phyloP scores from a whole-genome alignment of 1,284 basidiomycete species.

The Jaminaea rosea region DNA sequence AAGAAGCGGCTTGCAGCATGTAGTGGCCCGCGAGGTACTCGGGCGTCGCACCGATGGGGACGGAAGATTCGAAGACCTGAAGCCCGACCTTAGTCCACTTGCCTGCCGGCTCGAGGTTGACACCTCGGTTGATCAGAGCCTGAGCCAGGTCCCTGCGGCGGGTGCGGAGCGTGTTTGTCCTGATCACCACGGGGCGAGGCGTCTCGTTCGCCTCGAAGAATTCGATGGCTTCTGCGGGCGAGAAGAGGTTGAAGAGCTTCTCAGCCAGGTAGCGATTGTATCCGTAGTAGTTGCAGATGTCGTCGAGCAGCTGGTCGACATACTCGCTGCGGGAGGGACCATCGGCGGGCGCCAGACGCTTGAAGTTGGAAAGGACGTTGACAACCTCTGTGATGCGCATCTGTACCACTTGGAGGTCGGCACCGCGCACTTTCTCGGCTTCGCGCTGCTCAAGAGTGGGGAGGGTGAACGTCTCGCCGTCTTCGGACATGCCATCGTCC shows the following conservation, averaged over 20 bases:
- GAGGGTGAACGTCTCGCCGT: constrained; percentile 62
- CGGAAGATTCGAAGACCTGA: constrained; percentile 91
- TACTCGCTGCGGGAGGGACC: constrained; percentile 73
- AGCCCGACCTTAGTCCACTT: constrained; percentile 98
- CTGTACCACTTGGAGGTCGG: constrained; percentile 70
- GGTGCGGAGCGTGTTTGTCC: constrained; percentile 91
- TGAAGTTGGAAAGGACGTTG: constrained; percentile 55
- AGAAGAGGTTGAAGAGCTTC: constrained; percentile 88
- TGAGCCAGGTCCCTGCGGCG: constrained; percentile 90
- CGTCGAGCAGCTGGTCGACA: constrained; percentile 74
- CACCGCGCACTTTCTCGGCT: constrained; percentile 54
- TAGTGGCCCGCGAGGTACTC: constrained; percentile 99
- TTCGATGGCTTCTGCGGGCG: constrained; percentile 78
- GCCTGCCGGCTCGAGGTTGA: constrained; percentile 76
- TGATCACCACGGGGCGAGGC: constrained; percentile 90
- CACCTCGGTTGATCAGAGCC: constrained; percentile 85
- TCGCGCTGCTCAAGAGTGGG: constrained; percentile 74
- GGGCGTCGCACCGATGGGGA: constrained; percentile 87
- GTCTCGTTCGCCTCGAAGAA: constrained; percentile 99
- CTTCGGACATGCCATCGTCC: constrained; percentile 54
- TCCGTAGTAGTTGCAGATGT: constrained; percentile 66
- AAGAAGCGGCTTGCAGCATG: constrained; percentile 98
- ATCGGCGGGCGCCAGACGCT: constrained; percentile 46
- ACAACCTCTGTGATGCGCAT: constrained; percentile 80
- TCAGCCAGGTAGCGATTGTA: constrained; percentile 93